These are phyloP conservation scores for Nakaseomyces uthaithaninus DNA, from an alignment of 1,139 yeast genomes.

Conservation along the genomic window DNA sequence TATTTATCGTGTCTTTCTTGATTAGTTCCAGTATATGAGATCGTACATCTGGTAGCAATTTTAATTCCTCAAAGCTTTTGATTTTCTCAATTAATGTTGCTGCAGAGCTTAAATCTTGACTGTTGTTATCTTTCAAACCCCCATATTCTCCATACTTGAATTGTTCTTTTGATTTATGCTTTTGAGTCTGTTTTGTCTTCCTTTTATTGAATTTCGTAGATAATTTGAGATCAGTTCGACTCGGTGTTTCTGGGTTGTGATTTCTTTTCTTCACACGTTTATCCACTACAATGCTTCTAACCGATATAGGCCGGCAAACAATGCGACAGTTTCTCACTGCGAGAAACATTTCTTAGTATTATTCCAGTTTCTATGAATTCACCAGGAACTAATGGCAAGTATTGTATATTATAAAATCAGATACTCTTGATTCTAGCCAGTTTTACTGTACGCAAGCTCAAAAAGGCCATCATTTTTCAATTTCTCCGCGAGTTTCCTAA, in stretches of 20 bases:
- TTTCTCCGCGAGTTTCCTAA: too few species aligned
- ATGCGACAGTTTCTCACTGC: background rate
- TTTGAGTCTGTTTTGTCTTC: background rate
- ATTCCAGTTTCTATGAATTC: too few species aligned
- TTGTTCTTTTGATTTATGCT: background rate
- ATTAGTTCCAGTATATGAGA: slow-evolving; percentile 55
- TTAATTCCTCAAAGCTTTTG: slow-evolving; percentile 53
- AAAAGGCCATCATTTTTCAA: too few species aligned
- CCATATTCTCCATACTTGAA: slow-evolving; percentile 16
- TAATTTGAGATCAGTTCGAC: background rate
- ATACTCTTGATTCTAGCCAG: too few species aligned
- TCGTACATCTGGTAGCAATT: slow-evolving; percentile 61
- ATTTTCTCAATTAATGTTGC: slow-evolving; percentile 39
- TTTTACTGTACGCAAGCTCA: too few species aligned
- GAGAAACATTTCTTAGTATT: too few species aligned
- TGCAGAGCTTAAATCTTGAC: background rate
- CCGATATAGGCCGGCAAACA: background rate
- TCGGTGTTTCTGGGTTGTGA: background rate
- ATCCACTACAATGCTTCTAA: background rate
- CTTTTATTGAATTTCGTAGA: slow-evolving; percentile 1
- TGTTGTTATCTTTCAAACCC: slow-evolving; percentile 1
- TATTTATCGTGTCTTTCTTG: slow-evolving; percentile 35
- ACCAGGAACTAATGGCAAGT: too few species aligned
- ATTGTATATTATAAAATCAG: too few species aligned
- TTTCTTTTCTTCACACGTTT: background rate